Conservation (phyloP, 352 stramenopile species). For the Pythium sukuiense region DNA sequence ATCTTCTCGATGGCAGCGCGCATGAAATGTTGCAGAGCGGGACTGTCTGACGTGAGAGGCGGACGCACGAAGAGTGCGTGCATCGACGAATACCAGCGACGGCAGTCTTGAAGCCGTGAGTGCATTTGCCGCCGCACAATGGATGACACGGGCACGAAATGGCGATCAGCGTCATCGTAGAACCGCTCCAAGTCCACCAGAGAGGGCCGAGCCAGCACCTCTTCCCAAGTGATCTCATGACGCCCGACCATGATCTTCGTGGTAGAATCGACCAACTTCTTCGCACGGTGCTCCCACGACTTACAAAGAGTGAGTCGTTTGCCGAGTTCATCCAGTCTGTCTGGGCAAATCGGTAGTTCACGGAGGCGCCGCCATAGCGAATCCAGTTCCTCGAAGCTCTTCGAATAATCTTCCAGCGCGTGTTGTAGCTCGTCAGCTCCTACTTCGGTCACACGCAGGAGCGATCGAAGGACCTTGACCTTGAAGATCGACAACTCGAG, state of each 20-base stretch:
- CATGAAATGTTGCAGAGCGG: conserved; percentile 46
- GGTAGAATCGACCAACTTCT: conserved; percentile 40
- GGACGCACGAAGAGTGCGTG: conserved; percentile 57
- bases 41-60: conserved; percentile 32
- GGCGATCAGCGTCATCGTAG: conserved; percentile 48
- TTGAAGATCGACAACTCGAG: conserved; percentile 26
- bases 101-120: conserved; percentile 62
- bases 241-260: conserved; percentile 3
- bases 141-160: conserved; percentile 63
- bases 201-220: conserved; percentile 32
- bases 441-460: conserved; percentile 19
- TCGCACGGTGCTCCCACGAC: conserved; percentile 51
- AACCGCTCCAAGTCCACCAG: conserved; percentile 55
- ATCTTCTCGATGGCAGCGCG: conserved; percentile 40
- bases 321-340: conserved; percentile 41
- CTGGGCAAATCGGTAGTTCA: conserved; percentile 40
- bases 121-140: conserved; percentile 65
- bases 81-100: conserved; percentile 56
- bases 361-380: conserved; percentile 26
- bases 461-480: conserved; percentile 26
- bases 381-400: conserved; percentile 34
- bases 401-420: conserved; percentile 25
- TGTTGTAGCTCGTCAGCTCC: conserved; percentile 20
- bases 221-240: conserved; percentile 20
- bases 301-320: conserved; percentile 54